Conservation (phyloP, 306 rosid genomes). For the Quercus ilex region DNA sequence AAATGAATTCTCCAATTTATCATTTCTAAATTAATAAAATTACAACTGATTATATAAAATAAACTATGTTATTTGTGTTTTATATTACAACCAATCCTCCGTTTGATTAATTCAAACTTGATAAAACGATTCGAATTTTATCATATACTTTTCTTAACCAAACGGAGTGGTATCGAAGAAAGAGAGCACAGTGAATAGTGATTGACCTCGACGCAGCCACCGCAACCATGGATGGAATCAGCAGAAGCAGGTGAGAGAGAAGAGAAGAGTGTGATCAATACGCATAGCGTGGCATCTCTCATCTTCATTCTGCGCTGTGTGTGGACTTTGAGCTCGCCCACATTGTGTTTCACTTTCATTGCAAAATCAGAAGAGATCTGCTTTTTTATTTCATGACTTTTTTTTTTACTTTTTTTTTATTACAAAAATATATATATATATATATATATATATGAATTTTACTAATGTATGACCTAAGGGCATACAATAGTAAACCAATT, state of each 20-base stretch:
- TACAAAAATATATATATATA: too few relatives aligned
- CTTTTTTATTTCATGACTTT: neutral
- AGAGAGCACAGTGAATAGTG: neutral
- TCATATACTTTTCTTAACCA: neutral
- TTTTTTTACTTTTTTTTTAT: too few relatives aligned
- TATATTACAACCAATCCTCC: neutral
- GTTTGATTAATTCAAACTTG: neutral
- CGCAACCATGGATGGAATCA: conserved; percentile 69
- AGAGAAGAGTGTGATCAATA: conserved; percentile 23
- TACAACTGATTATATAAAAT: too few relatives aligned
- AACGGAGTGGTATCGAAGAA: neutral
- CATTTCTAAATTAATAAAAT: too few relatives aligned
- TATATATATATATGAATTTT: too few relatives aligned
- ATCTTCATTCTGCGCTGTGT: conserved; percentile 32
- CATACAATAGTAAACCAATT: too few relatives aligned
- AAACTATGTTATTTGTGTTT: neutral
- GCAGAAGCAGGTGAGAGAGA: conserved; percentile 52
- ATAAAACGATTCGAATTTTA: neutral
- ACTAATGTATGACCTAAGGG: too few relatives aligned
- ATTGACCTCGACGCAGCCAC: conserved; percentile 64
- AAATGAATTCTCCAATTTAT: too few relatives aligned
- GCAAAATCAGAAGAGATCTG: conserved; percentile 2
- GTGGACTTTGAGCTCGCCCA: conserved; percentile 1
- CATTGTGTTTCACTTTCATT: conserved; percentile 18
- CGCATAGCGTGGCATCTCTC: conserved; percentile 20